Base-by-base conservation (phyloP, 352 stramenopile genomes). In the Pythium phragmiticola region DNA sequence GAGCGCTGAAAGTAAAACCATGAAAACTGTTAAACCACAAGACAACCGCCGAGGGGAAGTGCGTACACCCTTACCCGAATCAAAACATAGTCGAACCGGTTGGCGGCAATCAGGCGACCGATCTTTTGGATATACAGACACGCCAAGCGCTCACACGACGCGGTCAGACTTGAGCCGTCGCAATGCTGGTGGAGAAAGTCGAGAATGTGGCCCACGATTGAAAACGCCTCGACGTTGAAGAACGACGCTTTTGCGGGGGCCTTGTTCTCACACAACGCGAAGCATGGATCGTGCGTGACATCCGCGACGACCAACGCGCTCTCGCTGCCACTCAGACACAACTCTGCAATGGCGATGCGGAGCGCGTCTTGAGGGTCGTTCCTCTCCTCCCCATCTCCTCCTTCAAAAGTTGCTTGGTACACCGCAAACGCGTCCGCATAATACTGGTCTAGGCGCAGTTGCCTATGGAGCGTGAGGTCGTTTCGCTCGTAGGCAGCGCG, bases 181-280 rank as follows among this genome's bases (percentile, higher is more conserved):
- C 42, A 59, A 7, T 33, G 21, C n/a, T 41, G 28, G 17, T 79
- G 78, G 4, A 87, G 60, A 54, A 76, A 77, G 50, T 71, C 64
- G 21, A 87, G 60, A 23, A 88, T 64, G 21, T 82, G 66, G 21
- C 59, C 69, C n/a, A 88, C 60, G 37, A 85, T 46, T 30, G 47
- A 64, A 61, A 88, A 86, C 16, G 78, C 78, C 55, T 85, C 78
- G 17, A 57, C 30, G 47, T 88, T 88, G 61, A 86, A 82, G 21
- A 52, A 49, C 12, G 77, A 87, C 16, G 36, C 17, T 4, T 49
- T 71, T 4, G 23, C 55, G 19, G 53, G 56, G 34, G 14, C 39
- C 49, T 61, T 66, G 13, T 45, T 45, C 14, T n/a, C 39, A 50
- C 63, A 65, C 36, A 87, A 34, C 23, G 60, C 68, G 59, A 85